Percentiles rank a stretch among this genome's conserved stretches.
Evolutionary conservation across 2,329 filamentous ascomycete species (phyloP).

Genomic region (Aspergillus piperis): DNA sequence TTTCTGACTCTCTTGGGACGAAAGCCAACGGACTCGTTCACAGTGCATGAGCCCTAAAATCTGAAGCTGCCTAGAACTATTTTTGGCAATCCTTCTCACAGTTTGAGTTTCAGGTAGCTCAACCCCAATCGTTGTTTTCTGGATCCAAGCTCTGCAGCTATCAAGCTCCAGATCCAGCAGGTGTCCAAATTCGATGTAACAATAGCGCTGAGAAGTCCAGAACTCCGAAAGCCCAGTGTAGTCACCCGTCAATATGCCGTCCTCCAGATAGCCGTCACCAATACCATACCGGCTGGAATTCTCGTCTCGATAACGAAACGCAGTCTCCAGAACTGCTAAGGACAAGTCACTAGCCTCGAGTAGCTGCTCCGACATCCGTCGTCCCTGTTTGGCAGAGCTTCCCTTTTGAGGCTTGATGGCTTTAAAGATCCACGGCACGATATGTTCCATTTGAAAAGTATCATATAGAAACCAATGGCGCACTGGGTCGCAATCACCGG

Average conservation of each 20-base stretch:
- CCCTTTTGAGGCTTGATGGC: constrained; percentile 72
- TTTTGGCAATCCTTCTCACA: constrained; percentile 52
- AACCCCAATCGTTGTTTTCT: constrained; percentile 32
- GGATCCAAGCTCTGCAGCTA: constrained; percentile 42
- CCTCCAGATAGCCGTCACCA: constrained; percentile 63
- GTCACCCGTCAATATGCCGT: constrained; percentile 63
- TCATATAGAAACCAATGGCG: constrained; percentile 86
- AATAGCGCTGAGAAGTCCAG: constrained; percentile 71
- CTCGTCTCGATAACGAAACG: constrained; percentile 69
- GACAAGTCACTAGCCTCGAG: constrained; percentile 77
- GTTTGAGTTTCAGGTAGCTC: constrained; percentile 35
- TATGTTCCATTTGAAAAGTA: constrained; percentile 68
- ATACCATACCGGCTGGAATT: constrained; percentile 75
- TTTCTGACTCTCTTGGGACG: constrained; percentile 54
- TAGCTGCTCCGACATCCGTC: constrained; percentile 48
- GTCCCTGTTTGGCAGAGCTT: constrained; percentile 56
- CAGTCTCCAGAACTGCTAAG: constrained; percentile 62
- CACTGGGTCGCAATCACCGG: constrained; percentile 74
- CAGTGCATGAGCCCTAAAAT: constrained; percentile 59
- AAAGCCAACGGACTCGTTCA: constrained; percentile 62
- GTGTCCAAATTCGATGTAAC: constrained; percentile 41
- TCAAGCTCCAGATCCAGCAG: constrained; percentile 46
- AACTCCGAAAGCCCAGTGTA: constrained; percentile 74
- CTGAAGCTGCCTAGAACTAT: constrained; percentile 57
- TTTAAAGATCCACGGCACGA: constrained; percentile 77